phyloP scores from a whole-genome alignment of 192 early-diverging fungal genomes.

The Dispira parvispora region DNA sequence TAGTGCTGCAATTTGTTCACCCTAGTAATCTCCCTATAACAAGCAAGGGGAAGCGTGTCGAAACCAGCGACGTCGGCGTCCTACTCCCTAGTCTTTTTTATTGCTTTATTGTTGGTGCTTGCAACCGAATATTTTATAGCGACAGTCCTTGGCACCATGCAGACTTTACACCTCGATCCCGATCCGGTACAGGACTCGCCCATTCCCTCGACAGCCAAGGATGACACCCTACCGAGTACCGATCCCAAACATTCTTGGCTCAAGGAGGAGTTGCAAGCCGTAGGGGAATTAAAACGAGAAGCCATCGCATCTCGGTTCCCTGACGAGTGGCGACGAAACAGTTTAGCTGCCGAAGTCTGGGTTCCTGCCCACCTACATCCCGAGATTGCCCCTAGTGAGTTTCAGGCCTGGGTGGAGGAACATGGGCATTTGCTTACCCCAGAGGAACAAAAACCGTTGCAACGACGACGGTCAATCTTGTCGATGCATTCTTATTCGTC shows the following conservation, averaged over 20 bases:
- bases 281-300: conserved; percentile 30
- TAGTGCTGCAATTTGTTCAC: no score
- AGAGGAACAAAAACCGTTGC: conserved; percentile 18
- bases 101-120: no score
- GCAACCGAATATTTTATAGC: no score
- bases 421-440: conserved; percentile 25
- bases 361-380: conserved; percentile 36
- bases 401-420: conserved; percentile 28
- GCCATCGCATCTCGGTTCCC: conserved; percentile 31
- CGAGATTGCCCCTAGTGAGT: conserved; percentile 34
- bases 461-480: conserved; percentile 27
- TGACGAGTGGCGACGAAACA: conserved; percentile 20
- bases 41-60: no score
- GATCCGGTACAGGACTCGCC: no score
- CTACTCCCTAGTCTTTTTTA: no score
- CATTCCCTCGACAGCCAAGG: no score
- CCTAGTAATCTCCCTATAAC: no score
- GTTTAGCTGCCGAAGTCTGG: conserved; percentile 24
- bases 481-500: conserved; percentile 22
- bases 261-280: conserved; percentile 23
- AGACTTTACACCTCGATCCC: no score
- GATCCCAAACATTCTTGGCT: conserved; percentile 16
- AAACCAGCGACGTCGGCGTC: no score
- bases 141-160: no score
- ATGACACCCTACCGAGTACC: background rate